Evolutionary conservation across 192 early-diverging fungal species (phyloP), one percentile per base, ranked within the genome.

Genomic region (Radiomyces spectabilis): DNA sequence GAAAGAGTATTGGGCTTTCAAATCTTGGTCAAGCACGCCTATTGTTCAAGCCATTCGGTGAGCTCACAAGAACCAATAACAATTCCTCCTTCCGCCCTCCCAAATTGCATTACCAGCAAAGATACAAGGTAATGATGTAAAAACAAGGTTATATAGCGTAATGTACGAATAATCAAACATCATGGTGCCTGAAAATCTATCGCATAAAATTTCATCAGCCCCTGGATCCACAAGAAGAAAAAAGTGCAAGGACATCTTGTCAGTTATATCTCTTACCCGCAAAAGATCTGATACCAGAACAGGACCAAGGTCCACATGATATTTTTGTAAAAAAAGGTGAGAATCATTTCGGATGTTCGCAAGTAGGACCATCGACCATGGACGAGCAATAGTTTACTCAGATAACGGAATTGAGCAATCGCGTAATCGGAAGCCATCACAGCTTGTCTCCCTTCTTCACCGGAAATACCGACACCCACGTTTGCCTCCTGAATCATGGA

Each of bases 401-500:
- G 54, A 53, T 72, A 89, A 21, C 76, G 57, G 63, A 89, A 89
- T 71, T 89, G 87, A 1, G 68, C 76, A 34, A 89, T 84, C 1
- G 84, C 80, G 57, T 86, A 89, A 53, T 89, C 87, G 13, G 77
- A 69, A 2, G 85, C 80, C 83, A 86, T 84, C 0, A 80, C 82
- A 6, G 87, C 87, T 43, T 89, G 87, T 7, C 86, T 53, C 10
- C 87, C 87, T 69, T 89, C 87, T 67, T 87, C 78, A 13, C 87
- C 87, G 3, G 81, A 77, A 25, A 89, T 85, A 25, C 87, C 87
- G 24, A 89, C 68, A 35, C 87, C 86, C 33, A 91, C 74, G 57
- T 89, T 76, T 0, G 88, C 88, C 43, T 78, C 87, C 53, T 89
- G 87, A 39, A 89, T 89, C 87, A 89, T 89, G 41, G 77, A 77